Percentiles rank a stretch among this genome's conserved stretches.
Conservation (phyloP, 2,329 filamentous ascomycete genomes). For the Fusarium sp. region DNA sequence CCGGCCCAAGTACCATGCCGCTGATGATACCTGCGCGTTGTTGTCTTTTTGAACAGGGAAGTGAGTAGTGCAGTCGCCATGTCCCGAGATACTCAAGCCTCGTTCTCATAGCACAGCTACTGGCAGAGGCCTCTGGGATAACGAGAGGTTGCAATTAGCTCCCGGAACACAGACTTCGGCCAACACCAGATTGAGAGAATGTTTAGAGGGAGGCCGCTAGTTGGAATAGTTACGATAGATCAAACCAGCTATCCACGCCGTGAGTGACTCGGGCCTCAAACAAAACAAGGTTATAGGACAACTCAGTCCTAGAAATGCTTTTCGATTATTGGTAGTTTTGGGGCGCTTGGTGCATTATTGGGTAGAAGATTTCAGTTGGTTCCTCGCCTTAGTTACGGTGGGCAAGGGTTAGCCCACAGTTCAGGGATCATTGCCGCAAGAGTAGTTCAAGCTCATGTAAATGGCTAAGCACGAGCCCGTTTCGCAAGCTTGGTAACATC, state of each 20-base stretch:
- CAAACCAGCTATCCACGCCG: no score
- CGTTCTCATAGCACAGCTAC: neutral
- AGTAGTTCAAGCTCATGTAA: neutral
- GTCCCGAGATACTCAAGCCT: no score
- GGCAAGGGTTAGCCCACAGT: no score
- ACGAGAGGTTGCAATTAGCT: neutral
- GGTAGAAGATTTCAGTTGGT: accelerated
- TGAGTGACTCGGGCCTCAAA: no score
- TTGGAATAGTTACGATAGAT: no score
- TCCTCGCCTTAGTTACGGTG: neutral
- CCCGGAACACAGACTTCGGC: neutral
- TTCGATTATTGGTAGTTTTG: no score
- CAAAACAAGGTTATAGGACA: neutral
- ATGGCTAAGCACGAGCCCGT: neutral
- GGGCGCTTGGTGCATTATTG: no score
- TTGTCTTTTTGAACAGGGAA: neutral
- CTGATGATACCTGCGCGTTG: no score
- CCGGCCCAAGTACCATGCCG: no score
- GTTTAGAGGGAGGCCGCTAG: no score
- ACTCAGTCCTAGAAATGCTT: neutral
- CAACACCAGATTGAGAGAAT: no score
- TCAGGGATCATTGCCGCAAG: neutral
- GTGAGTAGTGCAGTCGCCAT: neutral
- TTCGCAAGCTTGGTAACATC: neutral
- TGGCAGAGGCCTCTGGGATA: no score